Conservation (phyloP, 2,329 filamentous ascomycete genomes). For the Aureobasidium zeae region DNA sequence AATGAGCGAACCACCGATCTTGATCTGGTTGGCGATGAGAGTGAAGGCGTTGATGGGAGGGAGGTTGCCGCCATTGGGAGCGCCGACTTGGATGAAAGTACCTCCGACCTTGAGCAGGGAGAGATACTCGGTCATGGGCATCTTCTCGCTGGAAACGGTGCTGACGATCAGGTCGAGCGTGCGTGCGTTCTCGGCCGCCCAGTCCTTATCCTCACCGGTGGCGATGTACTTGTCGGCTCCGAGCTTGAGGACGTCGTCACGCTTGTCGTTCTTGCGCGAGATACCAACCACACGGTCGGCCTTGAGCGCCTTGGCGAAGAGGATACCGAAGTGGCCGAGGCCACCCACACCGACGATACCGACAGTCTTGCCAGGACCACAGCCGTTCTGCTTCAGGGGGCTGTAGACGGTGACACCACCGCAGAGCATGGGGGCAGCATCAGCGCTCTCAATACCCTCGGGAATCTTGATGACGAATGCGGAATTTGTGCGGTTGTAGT, state of each 20-base stretch:
- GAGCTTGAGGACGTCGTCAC: constrained; percentile 49
- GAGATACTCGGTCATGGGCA: constrained; percentile 55
- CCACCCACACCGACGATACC: constrained; percentile 67
- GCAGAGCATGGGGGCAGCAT: constrained; percentile 62
- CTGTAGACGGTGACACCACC: constrained; percentile 65
- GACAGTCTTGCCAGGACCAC: constrained; percentile 59
- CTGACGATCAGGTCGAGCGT: constrained; percentile 50
- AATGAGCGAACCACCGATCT: constrained; percentile 37
- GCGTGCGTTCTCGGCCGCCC: constrained; percentile 44
- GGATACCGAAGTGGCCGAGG: constrained; percentile 57
- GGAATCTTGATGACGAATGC: constrained; percentile 52
- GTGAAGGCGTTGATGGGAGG: constrained; percentile 48
- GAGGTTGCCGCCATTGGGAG: constrained; percentile 46
- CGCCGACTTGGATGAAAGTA: constrained; percentile 55
- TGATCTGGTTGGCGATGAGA: constrained; percentile 46
- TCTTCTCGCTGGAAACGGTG: constrained; percentile 48
- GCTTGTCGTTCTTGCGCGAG: constrained; percentile 50
- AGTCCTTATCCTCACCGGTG: constrained; percentile 47
- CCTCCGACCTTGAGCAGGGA: constrained; percentile 49
- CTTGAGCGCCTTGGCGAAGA: constrained; percentile 60
- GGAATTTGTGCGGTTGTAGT: constrained; percentile 43
- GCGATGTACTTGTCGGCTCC: constrained; percentile 51
- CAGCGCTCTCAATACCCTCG: constrained; percentile 36
- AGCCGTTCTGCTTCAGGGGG: constrained; percentile 55
- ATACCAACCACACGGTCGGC: constrained; percentile 56